Base-by-base conservation (phyloP, 2,329 filamentous ascomycete species). In the Fusarium mangiferae region DNA sequence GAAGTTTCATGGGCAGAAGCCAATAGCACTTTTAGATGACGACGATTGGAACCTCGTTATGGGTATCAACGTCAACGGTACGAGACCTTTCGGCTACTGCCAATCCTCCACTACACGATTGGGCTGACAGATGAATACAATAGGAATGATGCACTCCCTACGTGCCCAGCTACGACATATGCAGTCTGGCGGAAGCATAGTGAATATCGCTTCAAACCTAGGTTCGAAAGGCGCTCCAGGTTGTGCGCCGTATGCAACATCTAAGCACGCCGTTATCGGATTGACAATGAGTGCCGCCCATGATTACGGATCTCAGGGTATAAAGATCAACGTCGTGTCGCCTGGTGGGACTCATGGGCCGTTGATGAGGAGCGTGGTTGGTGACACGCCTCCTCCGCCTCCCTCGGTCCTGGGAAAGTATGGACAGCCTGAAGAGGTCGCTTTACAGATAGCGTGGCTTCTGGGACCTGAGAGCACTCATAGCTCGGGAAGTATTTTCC, bases 71-170 rank as follows among this genome's bases (percentile, higher is more conserved):
- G 39, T 41, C 8, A 41, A 41, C 39, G 39, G 39, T 42, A 6
- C 13, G 22, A 42, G 13, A 42, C 22, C 10, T 1, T 10, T 13
- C 6, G 0, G 8, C 39, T 42, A 15, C 14, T 1, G 4, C 22
- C 0, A 10, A 42, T 28, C 13, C 39, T n/a, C 22, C 7, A 42
- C 22, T 42, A n/a, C 14, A 2, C 6, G 8, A n/a, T 8, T 42
- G 6, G 39, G 9, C 39, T 42, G 39, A n/a, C 39, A 39, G 18
- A 9, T 20, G 10, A 20, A 12, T 3, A n/a, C 5, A n/a, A 42
- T 8, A 42, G 39, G 39, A 10, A 42, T 42, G 39, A 42, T 42
- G 39, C 39, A 42, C 39, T 42, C 39, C 8, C 39, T 42, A 14
- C 39, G 39, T n/a, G 39, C 39, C 39, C 22, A 42, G 6, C 5